Base-by-base conservation (phyloP, 306 rosid genomes). In the Corylus avellana region DNA sequence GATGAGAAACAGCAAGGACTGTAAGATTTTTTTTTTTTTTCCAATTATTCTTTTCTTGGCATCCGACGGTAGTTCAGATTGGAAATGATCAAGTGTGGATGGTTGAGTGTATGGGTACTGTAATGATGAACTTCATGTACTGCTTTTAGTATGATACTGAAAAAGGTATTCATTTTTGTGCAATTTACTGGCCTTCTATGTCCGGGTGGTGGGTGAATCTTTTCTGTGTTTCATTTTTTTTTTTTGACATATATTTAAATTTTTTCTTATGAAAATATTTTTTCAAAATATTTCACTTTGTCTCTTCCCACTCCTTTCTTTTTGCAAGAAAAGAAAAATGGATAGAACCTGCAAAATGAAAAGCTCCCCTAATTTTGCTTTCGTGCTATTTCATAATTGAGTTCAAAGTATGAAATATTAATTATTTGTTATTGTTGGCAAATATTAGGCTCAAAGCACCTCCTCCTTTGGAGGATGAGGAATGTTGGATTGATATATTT, bases 401-500 rank as follows among this genome's bases (percentile, higher is more conserved):
- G n/a, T 29, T 62, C 69, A 62, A 62, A 12, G 7, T 35, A 17
- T 66, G 20, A 8, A 22, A 22, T 25, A 22, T 59, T 17, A 12
- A 49, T 49, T n/a, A 32, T 32, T 32, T 29, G 6, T 32, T 13
- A 3, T 63, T 63, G 12, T 63, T 63, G 6, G 73, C 32, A 70
- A 47, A 6, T 8, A 17, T 9, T 4, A 35, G 29, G 75, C 22
- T 83, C 73, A 4, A 46, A 18, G 61, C 64, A 7, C 42, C 1
- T 32, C 13, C 5, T 29, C 18, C 8, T 56, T 53, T 18, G 68
- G 22, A 75, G 69, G 18, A 59, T 78, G 10, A 35, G 55, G 11
- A 56, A 57, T 50, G 37, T 29, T 72, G 58, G 78, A 70, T 42
- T 80, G 48, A 51, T 42, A 12, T 56, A 8, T 64, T 70, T 49